Percentiles rank a stretch among this genome's conserved stretches.
phyloP scores from a whole-genome alignment of 1,139 yeast genomes.

The Lodderomyces elongisporus region DNA sequence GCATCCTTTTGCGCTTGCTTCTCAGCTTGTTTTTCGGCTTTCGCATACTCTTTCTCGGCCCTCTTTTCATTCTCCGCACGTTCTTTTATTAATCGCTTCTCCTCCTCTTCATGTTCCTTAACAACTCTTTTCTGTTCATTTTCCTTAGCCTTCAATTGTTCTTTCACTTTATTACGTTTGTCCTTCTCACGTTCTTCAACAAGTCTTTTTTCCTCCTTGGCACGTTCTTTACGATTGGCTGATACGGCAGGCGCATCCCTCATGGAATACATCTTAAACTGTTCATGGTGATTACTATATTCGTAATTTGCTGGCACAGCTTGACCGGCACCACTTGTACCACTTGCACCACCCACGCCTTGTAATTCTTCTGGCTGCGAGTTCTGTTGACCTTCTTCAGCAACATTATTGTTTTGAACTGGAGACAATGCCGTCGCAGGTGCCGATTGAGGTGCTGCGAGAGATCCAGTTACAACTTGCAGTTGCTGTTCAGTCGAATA shows the following conservation, averaged over 20 bases:
- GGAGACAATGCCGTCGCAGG: constrained; percentile 1
- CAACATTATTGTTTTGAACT: neutral
- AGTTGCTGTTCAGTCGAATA: neutral
- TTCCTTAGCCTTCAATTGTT: constrained; percentile 8
- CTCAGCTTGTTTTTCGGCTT: too few relatives aligned
- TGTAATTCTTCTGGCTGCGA: constrained; percentile 5
- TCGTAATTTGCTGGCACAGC: constrained; percentile 16
- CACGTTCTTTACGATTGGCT: constrained; percentile 26
- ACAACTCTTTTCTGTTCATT: constrained; percentile 11
- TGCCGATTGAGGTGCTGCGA: neutral
- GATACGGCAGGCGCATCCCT: constrained; percentile 19
- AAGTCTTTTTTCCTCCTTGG: constrained; percentile 29
- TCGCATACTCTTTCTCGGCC: constrained; percentile 1
- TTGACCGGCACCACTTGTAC: constrained; percentile 1
- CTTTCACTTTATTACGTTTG: constrained; percentile 11
- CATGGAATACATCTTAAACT: constrained; percentile 35
- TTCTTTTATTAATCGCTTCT: constrained; percentile 8
- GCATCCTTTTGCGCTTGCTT: too few relatives aligned
- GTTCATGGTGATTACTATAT: constrained; percentile 37
- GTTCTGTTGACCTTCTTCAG: constrained; percentile 2
- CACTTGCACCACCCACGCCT: constrained; percentile 4
- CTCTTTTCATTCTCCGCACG: constrained; percentile 11
- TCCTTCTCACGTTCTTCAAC: constrained; percentile 15
- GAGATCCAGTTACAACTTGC: neutral
- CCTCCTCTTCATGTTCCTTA: constrained; percentile 11